These are phyloP conservation scores for Zasmidium angulare DNA, from an alignment of 2,329 filamentous ascomycete species.

Conservation along the genomic window DNA sequence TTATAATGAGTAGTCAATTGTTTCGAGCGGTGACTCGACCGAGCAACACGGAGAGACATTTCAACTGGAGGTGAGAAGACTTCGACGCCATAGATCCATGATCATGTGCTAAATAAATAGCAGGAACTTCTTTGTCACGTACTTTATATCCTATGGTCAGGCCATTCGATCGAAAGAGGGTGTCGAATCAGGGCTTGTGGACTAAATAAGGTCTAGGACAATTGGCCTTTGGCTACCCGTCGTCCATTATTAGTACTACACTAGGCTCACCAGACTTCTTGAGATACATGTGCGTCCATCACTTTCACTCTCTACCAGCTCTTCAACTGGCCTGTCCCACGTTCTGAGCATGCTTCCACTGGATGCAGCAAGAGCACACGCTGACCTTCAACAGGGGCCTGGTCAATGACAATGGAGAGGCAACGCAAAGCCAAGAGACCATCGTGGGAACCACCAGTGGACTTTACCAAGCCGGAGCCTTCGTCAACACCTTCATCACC, in stretches of 20 bases:
- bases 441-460: not conserved
- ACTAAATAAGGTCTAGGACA: too few relatives aligned
- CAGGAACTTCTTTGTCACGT: not conserved
- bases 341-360: too few relatives aligned
- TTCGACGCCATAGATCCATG: not conserved
- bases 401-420: not conserved
- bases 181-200: too few relatives aligned
- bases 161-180: too few relatives aligned
- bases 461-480: not conserved
- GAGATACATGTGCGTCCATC: not conserved
- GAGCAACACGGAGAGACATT: not conserved
- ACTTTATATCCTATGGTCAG: not conserved
- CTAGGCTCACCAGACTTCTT: not conserved
- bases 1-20: not conserved
- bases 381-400: not conserved
- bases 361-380: too few relatives aligned
- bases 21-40: not conserved
- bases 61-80: not conserved
- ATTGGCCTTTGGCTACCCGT: not conserved
- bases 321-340: not conserved
- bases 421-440: slow-evolving; percentile 1
- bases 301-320: not conserved
- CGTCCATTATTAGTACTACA: not conserved
- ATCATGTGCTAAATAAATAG: not conserved
- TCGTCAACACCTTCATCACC: slow-evolving; percentile 1